phyloP scores from a whole-genome alignment of 108 stramenopile species.

The Conticribra guillardii region DNA sequence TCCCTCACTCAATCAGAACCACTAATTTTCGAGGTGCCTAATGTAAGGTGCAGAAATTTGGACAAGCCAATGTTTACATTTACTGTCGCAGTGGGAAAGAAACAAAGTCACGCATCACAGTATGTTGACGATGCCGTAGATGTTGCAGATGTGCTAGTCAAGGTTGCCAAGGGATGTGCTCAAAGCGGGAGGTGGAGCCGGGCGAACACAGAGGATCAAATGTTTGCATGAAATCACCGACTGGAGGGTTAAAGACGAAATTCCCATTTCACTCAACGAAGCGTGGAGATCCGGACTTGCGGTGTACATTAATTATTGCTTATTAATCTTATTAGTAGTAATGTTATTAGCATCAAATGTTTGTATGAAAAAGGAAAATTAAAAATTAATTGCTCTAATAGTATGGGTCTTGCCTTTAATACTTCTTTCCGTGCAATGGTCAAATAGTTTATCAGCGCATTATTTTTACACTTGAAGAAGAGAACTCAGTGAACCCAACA shows the following conservation, averaged over 20 bases:
- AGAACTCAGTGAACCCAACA: too few relatives aligned
- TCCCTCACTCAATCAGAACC: conserved; percentile 13
- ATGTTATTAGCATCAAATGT: too few relatives aligned
- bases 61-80: conserved; percentile 45
- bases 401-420: too few relatives aligned
- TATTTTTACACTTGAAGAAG: too few relatives aligned
- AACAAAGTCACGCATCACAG: conserved; percentile 76
- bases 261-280: too few relatives aligned
- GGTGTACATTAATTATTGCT: too few relatives aligned
- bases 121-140: conserved; percentile 74
- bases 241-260: background rate
- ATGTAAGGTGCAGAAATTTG: conserved; percentile 30
- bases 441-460: too few relatives aligned
- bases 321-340: too few relatives aligned
- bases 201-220: background rate
- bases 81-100: conserved; percentile 80
- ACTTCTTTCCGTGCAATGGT: too few relatives aligned
- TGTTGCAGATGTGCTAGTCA: conserved; percentile 73
- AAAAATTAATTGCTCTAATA: too few relatives aligned
- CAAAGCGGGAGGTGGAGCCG: conserved; percentile 3
- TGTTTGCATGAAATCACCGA: background rate
- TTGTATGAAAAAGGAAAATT: too few relatives aligned
- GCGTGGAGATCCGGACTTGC: too few relatives aligned
- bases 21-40: conserved; percentile 21
- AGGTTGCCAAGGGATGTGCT: conserved; percentile 20